A percentile compares a stretch with the other conserved stretches of the same genome.
These are phyloP conservation scores for Spathaspora girioi DNA, from an alignment of 805 yeast species.

Conservation along the genomic window DNA sequence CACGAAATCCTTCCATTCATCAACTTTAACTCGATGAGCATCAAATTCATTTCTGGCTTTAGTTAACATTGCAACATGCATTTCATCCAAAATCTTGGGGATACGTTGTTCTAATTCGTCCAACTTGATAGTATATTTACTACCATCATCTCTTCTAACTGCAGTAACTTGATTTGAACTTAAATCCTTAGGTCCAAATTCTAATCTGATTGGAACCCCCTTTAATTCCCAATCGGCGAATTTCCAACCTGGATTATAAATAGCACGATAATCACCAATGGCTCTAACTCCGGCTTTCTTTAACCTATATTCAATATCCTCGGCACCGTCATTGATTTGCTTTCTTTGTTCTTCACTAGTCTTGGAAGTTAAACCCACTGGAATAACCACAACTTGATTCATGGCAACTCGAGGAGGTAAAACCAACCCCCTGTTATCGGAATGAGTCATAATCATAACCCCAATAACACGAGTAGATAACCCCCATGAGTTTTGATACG, in stretches of 20 bases:
- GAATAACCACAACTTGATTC: constrained; percentile 86
- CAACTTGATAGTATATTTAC: constrained; percentile 65
- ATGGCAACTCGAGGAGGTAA: constrained; percentile 97
- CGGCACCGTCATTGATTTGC: constrained; percentile 66
- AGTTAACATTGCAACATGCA: constrained; percentile 71
- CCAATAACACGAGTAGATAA: constrained; percentile 97
- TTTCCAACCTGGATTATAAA: constrained; percentile 98
- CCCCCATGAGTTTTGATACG: constrained; percentile 99
- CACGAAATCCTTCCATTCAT: constrained; percentile 88
- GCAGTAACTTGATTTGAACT: constrained; percentile 75
- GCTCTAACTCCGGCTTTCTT: constrained; percentile 65
- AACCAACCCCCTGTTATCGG: constrained; percentile 97
- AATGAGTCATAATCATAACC: constrained; percentile 98
- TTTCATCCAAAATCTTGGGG: constrained; percentile 73
- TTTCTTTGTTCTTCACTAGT: constrained; percentile 73
- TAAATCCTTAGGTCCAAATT: constrained; percentile 95
- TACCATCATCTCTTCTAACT: constrained; percentile 89
- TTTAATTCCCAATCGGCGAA: constrained; percentile 95
- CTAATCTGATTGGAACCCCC: constrained; percentile 92
- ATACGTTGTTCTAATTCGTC: constrained; percentile 61
- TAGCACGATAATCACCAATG: constrained; percentile 83
- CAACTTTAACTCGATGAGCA: constrained; percentile 75
- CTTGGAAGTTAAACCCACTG: constrained; percentile 91
- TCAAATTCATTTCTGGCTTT: constrained; percentile 84
- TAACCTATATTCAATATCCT: constrained; percentile 62